Base-by-base conservation (phyloP, 2,329 filamentous ascomycete genomes). In the Talaromyces sp. region DNA sequence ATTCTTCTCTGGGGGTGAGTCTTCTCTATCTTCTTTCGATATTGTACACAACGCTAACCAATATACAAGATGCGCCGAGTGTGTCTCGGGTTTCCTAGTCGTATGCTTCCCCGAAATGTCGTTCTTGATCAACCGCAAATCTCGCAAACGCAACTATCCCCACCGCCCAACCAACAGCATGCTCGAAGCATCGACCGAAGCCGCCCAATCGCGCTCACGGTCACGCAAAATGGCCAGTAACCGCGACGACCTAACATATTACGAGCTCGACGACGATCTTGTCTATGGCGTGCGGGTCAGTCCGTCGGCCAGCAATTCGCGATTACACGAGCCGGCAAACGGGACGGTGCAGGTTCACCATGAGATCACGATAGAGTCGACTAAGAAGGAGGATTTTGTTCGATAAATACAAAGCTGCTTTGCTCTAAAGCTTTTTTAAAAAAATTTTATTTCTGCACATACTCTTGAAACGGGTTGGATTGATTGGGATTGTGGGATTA, bases 1-100 rank as follows among this genome's bases (percentile, higher is more conserved):
- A 63, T 63, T 56, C 59, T 63, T 52, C 59, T 63, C 23, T 63
- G 62, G 62, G 62, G 59, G 62, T 63, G 34, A 44, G 59, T 52
- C 31, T 40, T 27, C 8, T 47, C 8, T 47, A 14, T 8, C 5
- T 9, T 5, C 36, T 31, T n/a, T 28, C 8, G 12, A 4, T n/a
- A 27, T 28, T 14, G 28, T 40, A 27, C 3, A 28, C 36, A n/a
- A 30, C 34, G 28, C 52, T 57, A 51, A 61, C 51, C 18, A 47
- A 50, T 34, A 50, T n/a, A n/a, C 30, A 9, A 63, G 62, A 31
- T 42, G 42, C 16, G 62, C 62, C 40, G 62, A 63, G 51, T 36
- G 61, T 9, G 57, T 55, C n/a, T 57, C 57, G 8, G 62, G 62
- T 12, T 60, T 60, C 52, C 33, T 63, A 4, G 42, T 61, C n/a